phyloP scores from a whole-genome alignment of 1,284 basidiomycete species.

The Cystobasidiaceae sp. region DNA sequence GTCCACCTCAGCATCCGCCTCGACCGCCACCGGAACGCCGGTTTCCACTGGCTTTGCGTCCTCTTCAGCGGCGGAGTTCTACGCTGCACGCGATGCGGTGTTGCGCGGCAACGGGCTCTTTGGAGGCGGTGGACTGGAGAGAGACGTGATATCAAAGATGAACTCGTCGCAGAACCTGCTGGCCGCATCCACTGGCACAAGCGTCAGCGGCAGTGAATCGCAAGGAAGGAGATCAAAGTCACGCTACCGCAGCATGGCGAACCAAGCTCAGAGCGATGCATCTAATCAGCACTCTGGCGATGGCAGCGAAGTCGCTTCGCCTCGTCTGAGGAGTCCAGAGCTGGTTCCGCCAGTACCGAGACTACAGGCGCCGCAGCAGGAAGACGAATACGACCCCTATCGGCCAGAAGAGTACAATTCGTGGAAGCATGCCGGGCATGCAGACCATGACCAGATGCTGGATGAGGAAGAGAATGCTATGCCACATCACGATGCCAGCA shows the following conservation, averaged over 20 bases:
- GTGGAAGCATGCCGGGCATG: background rate
- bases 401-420: conserved; percentile 1
- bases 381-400: conserved; percentile 27
- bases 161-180: background rate
- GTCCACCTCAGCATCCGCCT: background rate
- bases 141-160: conserved; percentile 18
- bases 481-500: too few relatives aligned
- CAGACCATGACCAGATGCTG: background rate
- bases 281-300: background rate
- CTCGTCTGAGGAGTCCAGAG: background rate
- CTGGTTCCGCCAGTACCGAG: conserved; percentile 7
- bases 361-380: background rate
- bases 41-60: conserved; percentile 6
- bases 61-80: conserved; percentile 19
- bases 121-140: conserved; percentile 23
- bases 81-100: conserved; percentile 27
- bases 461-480: background rate
- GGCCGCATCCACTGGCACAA: background rate
- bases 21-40: background rate
- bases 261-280: background rate
- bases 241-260: too few relatives aligned
- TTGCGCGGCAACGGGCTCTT: conserved; percentile 19
- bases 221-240: background rate
- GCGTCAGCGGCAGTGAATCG: background rate
- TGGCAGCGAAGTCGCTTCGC: background rate